Percentiles rank a stretch among this genome's conserved stretches.
Conservation (phyloP, 1,284 basidiomycete species). For the Entoloma clypeatum region DNA sequence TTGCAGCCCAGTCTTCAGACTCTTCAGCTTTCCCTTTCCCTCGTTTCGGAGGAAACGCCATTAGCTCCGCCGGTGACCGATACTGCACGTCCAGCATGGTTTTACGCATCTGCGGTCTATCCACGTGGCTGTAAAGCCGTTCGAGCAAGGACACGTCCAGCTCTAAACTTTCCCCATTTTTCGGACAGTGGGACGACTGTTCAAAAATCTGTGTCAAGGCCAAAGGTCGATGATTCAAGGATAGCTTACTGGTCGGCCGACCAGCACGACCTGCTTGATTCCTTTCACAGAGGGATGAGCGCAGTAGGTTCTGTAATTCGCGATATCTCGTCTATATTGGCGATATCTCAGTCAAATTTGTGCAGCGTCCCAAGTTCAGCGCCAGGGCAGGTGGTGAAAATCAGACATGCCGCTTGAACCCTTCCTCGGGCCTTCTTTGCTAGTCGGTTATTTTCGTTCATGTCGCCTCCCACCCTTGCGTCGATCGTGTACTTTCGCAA, state of each 20-base stretch:
- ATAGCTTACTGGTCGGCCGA: constrained; percentile 62
- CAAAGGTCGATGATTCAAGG: background rate
- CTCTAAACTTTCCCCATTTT: constrained; percentile 53
- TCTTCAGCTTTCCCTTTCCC: too few relatives aligned
- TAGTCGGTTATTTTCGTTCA: constrained; percentile 54
- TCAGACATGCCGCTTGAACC: constrained; percentile 49
- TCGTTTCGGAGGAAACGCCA: constrained; percentile 58
- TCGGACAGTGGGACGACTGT: constrained; percentile 53
- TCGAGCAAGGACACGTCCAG: constrained; percentile 61
- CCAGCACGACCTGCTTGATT: constrained; percentile 50
- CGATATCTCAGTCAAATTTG: constrained; percentile 34
- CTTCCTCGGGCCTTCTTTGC: constrained; percentile 55
- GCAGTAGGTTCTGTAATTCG: constrained; percentile 63
- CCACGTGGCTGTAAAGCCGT: constrained; percentile 45
- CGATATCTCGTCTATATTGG: constrained; percentile 63
- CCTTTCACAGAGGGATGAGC: constrained; percentile 65
- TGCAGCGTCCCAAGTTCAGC: background rate
- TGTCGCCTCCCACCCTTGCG: constrained; percentile 60
- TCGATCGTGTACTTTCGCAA: constrained; percentile 59
- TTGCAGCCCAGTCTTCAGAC: constrained; percentile 45
- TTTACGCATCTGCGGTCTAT: constrained; percentile 37
- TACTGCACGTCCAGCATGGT: constrained; percentile 69
- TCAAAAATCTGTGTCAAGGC: background rate
- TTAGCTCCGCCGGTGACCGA: constrained; percentile 54
- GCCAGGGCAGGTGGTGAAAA: constrained; percentile 63